Evolutionary conservation across 2,329 filamentous ascomycete species (phyloP).

Genomic region (Arthrobotrys entomopaga): DNA sequence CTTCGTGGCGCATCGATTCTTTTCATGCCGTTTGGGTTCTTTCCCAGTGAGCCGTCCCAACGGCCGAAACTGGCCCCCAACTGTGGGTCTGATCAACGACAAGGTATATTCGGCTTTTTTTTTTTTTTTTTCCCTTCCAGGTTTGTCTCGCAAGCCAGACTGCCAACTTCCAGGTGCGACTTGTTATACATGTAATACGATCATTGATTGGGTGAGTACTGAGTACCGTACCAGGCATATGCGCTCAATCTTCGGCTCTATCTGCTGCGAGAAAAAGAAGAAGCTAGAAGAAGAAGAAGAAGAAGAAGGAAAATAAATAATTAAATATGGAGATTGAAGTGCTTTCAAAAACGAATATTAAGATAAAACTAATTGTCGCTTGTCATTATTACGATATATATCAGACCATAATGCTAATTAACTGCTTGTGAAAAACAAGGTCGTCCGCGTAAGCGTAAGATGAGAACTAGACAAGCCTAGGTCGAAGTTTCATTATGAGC

Average conservation of each 20-base stretch:
- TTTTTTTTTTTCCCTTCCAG: constrained; percentile 20
- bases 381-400: not conserved
- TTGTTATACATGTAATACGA: too few species aligned
- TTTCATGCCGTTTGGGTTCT: constrained; percentile 48
- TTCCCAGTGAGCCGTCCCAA: constrained; percentile 54
- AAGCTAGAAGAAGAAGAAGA: too few species aligned
- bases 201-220: too few species aligned
- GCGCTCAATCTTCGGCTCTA: constrained; percentile 15
- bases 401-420: constrained; percentile 5
- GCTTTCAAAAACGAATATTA: not conserved
- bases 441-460: constrained; percentile 29
- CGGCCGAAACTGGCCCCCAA: constrained; percentile 21
- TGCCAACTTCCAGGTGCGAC: too few species aligned
- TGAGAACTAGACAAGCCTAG: constrained; percentile 30
- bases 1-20: constrained; percentile 6
- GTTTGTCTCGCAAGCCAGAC: constrained; percentile 15
- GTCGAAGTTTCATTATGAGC: constrained; percentile 17
- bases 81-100: constrained; percentile 50
- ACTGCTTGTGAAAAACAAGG: constrained; percentile 3
- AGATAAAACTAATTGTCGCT: not conserved
- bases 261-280: constrained; percentile 13
- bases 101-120: constrained; percentile 48
- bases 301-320: constrained; percentile 1
- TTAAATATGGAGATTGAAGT: constrained; percentile 10
- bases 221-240: not conserved